Conservation (phyloP, 73 alveolate species). For the Tetrahymena borealis region DNA sequence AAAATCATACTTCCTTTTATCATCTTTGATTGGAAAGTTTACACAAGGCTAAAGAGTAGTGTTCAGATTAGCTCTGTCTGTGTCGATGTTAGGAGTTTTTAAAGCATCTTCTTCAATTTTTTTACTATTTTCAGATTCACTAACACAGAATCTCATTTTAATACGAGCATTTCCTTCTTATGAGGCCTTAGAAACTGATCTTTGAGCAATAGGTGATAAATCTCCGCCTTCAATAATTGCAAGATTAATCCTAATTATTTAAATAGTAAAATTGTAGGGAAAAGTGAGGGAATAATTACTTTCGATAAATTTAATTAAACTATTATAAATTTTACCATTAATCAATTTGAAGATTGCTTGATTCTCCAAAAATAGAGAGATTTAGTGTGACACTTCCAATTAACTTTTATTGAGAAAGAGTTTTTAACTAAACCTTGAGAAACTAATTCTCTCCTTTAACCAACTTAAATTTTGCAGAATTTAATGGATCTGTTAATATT, state of each 20-base stretch:
- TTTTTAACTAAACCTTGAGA: neutral
- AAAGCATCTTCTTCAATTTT: neutral
- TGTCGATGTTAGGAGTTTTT: neutral
- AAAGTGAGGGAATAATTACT: no score
- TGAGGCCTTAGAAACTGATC: neutral
- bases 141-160: neutral
- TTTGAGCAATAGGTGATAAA: neutral
- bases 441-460: neutral
- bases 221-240: neutral
- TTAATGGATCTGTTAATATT: neutral
- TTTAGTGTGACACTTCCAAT: neutral
- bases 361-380: neutral
- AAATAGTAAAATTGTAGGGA: no score
- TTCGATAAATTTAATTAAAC: no score
- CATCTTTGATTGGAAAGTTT: neutral
- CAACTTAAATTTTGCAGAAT: neutral
- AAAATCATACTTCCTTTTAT: neutral
- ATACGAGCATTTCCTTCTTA: neutral
- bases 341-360: neutral
- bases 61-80: neutral
- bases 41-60: neutral
- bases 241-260: neutral
- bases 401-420: neutral
- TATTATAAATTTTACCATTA: no score
- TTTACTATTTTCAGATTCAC: neutral